A percentile compares a stretch with the other conserved stretches of the same genome.
Conservation (phyloP, 1,284 basidiomycete species). For the Anthracocystis panici-leucophaei region DNA sequence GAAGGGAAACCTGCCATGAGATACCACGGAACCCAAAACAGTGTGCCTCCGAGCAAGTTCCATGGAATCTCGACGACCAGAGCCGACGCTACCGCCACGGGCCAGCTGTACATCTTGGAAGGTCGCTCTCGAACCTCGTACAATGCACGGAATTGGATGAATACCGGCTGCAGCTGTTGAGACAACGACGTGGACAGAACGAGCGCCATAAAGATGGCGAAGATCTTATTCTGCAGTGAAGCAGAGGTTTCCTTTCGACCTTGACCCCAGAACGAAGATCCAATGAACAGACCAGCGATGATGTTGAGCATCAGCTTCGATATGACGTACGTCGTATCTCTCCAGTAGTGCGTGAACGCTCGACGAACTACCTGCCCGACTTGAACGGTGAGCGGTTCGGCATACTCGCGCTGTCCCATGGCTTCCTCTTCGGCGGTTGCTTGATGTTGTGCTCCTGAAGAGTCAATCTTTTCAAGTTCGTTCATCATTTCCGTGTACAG, state of each 20-base stretch:
- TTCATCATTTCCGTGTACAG: constrained; percentile 37
- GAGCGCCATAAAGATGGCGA: constrained; percentile 72
- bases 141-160: constrained; percentile 73
- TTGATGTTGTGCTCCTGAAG: constrained; percentile 10
- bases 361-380: constrained; percentile 54
- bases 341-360: constrained; percentile 65
- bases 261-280: constrained; percentile 68
- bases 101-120: constrained; percentile 86
- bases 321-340: constrained; percentile 61
- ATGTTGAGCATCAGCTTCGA: constrained; percentile 72
- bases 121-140: constrained; percentile 81
- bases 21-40: constrained; percentile 64
- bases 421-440: constrained; percentile 42
- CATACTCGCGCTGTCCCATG: constrained; percentile 63
- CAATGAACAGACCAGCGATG: constrained; percentile 75
- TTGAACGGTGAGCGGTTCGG: constrained; percentile 59
- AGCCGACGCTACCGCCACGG: constrained; percentile 74
- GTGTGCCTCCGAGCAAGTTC: constrained; percentile 60
- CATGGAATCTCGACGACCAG: constrained; percentile 70
- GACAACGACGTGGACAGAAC: constrained; percentile 62
- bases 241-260: constrained; percentile 41
- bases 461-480: constrained; percentile 32
- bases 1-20: constrained; percentile 54
- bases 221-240: constrained; percentile 80
- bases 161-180: constrained; percentile 70